phyloP scores from a whole-genome alignment of 1,139 yeast species.

The Arxiozyma slooffiae region DNA sequence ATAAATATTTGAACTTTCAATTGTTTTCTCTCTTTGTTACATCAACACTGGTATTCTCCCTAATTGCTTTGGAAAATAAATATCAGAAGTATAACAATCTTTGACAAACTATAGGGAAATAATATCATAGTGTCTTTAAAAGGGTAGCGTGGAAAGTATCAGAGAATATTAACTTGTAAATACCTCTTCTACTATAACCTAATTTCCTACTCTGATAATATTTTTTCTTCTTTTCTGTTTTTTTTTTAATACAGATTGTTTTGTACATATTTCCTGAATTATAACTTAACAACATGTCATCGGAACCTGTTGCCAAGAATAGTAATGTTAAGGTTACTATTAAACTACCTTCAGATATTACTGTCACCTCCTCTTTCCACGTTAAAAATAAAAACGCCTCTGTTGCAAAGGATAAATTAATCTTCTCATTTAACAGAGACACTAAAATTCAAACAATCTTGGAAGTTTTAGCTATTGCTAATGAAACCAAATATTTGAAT shows the following conservation, averaged over 20 bases:
- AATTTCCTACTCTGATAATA: background rate
- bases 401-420: constrained; percentile 8
- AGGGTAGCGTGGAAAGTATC: background rate
- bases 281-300: background rate
- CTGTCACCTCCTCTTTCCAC: constrained; percentile 4
- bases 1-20: too few relatives aligned
- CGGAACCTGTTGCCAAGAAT: constrained; percentile 4
- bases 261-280: background rate
- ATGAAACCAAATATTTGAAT: constrained; percentile 23
- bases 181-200: background rate
- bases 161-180: background rate
- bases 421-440: constrained; percentile 21
- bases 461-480: constrained; percentile 23
- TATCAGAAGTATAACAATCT: background rate
- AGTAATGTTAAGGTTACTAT: constrained; percentile 12
- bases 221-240: background rate
- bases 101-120: background rate
- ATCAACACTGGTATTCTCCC: background rate
- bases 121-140: background rate
- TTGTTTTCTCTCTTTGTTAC: too few relatives aligned
- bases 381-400: constrained; percentile 8
- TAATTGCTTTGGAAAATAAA: too few relatives aligned
- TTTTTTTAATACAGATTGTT: background rate
- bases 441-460: constrained; percentile 21
- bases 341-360: constrained; percentile 11